Evolutionary conservation across 345 rosid genomes (phyloP), one percentile per base, ranked within the genome.

Genomic region (Turritis glabra): DNA sequence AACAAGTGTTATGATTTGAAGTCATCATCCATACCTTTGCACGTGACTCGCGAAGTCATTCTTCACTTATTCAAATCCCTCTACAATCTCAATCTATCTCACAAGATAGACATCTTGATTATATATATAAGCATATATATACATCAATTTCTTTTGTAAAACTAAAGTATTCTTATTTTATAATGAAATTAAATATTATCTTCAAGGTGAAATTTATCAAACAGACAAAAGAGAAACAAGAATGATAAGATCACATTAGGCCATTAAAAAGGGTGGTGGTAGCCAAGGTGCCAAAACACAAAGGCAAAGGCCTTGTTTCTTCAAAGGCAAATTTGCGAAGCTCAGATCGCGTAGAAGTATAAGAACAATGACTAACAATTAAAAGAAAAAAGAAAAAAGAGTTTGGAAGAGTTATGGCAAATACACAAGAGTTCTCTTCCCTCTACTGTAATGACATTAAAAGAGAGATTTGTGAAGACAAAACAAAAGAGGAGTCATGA

Each of bases 361-460:
- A 33, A 22, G 71, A 69, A 69, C 80, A 69, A 76, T 68, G 47
- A 69, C 79, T 75, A 68, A 52, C 70, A 76, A 68, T 52, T 8
- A 8, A n/a, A n/a, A n/a, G n/a, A n/a, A n/a, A n/a, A n/a, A 26
- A 7, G 12, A 9, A 26, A 17, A 47, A 48, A 5, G 67, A 64
- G 76, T 53, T 71, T 54, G 77, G 81, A 72, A 78, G 81, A 78
- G 77, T 72, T 78, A 78, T 72, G 81, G 2, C 81, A 51, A 37
- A 78, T 72, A 72, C 81, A 78, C 81, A 78, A 61, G 67, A 51
- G 76, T 59, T 78, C 69, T 53, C 69, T 78, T 78, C 76, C 80
- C 72, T 71, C 80, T 77, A 77, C 25, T 55, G 69, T 57, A 75
- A 38, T 68, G 46, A 48, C 22, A 66, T 74, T 74, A 51, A 43